A percentile compares a stretch with the other conserved stretches of the same genome.
These are phyloP conservation scores for Wickerhamomyces pijperi DNA, from an alignment of 805 yeast genomes.

Conservation along the genomic window DNA sequence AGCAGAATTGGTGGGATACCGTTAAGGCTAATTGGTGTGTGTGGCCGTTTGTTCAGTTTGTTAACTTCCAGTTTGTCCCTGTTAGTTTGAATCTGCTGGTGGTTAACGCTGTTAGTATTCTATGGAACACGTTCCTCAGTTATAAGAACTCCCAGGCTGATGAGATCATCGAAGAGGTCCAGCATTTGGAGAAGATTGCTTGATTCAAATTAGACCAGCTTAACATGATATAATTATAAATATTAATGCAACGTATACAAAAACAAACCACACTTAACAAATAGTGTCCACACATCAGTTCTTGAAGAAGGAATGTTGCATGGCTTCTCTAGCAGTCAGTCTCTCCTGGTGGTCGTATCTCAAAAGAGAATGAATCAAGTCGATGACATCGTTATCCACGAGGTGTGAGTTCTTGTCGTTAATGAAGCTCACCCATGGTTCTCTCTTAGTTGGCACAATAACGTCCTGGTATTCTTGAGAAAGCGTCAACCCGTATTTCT, in stretches of 20 bases:
- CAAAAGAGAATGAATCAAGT: slow-evolving; percentile 68
- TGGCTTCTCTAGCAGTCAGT: slow-evolving; percentile 80
- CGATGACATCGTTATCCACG: slow-evolving; percentile 62
- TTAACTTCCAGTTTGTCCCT: slow-evolving; percentile 72
- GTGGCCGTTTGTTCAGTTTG: slow-evolving; percentile 82
- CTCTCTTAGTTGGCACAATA: slow-evolving; percentile 58
- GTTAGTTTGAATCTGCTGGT: slow-evolving; percentile 53
- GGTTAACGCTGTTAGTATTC: slow-evolving; percentile 61
- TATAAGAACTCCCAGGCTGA: slow-evolving; percentile 29
- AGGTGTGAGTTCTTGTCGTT: slow-evolving; percentile 59
- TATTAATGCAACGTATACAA: too few relatives aligned
- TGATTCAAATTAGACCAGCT: too few relatives aligned
- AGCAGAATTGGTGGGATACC: slow-evolving; percentile 53
- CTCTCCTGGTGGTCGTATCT: slow-evolving; percentile 85
- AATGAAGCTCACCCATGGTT: slow-evolving; percentile 79
- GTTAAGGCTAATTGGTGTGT: slow-evolving; percentile 67
- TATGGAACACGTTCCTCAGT: slow-evolving; percentile 79
- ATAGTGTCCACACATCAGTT: too few relatives aligned
- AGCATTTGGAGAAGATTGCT: too few relatives aligned
- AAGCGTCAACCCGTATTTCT: slow-evolving; percentile 60
- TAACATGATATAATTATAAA: too few relatives aligned
- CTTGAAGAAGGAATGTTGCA: slow-evolving; percentile 47
- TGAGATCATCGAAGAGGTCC: too few relatives aligned
- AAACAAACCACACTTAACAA: too few relatives aligned
- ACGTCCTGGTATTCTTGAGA: slow-evolving; percentile 71